A percentile compares a stretch with the other conserved stretches of the same genome.
phyloP scores from a whole-genome alignment of 164 flowering plant genomes.

The Piper longum region DNA sequence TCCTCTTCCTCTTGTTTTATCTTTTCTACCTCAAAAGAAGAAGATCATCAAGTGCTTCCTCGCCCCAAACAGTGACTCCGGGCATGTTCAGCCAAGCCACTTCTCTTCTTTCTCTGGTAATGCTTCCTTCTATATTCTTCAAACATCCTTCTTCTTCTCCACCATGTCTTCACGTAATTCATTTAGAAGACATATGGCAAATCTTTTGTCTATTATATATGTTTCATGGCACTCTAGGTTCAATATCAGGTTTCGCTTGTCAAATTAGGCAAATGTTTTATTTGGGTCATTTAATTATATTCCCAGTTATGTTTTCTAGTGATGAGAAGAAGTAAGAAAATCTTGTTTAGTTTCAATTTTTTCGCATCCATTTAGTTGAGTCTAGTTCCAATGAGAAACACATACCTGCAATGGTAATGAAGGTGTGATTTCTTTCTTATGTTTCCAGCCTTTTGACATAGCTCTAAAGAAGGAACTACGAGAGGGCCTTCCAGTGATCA shows the following conservation, averaged over 20 bases:
- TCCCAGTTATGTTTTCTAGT: too few species aligned
- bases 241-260: background rate
- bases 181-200: background rate
- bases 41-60: constrained; percentile 29
- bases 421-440: too few species aligned
- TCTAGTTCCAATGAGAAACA: too few species aligned
- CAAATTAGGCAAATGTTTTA: background rate
- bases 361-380: too few species aligned
- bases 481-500: constrained; percentile 41
- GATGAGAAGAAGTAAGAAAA: too few species aligned
- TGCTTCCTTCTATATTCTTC: constrained; percentile 1
- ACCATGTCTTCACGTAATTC: background rate
- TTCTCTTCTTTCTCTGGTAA: constrained; percentile 24
- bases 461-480: constrained; percentile 41
- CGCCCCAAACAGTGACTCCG: constrained; percentile 18
- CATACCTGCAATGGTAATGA: too few species aligned
- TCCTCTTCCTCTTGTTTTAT: constrained; percentile 44
- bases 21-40: constrained; percentile 51
- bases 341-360: too few species aligned
- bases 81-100: constrained; percentile 21
- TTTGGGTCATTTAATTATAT: background rate
- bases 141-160: background rate
- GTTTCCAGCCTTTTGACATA: constrained; percentile 24
- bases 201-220: background rate
- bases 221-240: background rate